Evolutionary conservation across 106 monocot genomes (phyloP), one percentile per base, ranked within the genome.

Genomic region (Dendrobium nobile): DNA sequence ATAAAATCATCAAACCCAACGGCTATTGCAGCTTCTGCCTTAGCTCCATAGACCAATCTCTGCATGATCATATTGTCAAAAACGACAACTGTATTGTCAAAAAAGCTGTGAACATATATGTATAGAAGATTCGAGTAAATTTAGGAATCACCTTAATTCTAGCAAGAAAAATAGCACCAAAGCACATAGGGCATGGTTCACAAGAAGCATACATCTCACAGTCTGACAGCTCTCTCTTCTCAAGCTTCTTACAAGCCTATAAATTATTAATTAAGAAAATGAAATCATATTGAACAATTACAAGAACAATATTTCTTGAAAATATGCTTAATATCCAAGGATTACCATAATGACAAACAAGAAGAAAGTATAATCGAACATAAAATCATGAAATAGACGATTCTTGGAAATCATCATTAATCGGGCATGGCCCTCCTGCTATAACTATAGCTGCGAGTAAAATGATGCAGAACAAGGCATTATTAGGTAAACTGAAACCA

Each of bases 131-230:
- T 58, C 17, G 27, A 20, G 17, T 7, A 55, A 84, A 16, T 31
- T 54, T 4, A 47, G 54, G 58, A 17, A 18, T 20, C 27, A 92
- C 94, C 92, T 95, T 95, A 18, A 95, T 87, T 24, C 95, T 73
- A 28, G 95, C 88, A 48, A 95, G 92, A 83, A 92, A 92, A 75
- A 95, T 92, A 64, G 95, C 95, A 72, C 95, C 95, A 73, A 95
- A 95, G 83, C 95, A 95, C 95, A 95, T 92, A 15, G 95, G 95
- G 77, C 95, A 95, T 31, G 95, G 95, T 67, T 95, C 95, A 47
- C 95, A 95, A 26, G 95, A 95, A 3, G 95, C 90, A 84, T 92
- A 95, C 1, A 95, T 95, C 77, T 95, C 95, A 54, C 95, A 95
- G 41, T 95, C 95, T 45, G 92, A 87, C 33, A 95, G 88, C 77